Base-by-base conservation (phyloP, 1,284 basidiomycete species). In the Flammula alnicola region DNA sequence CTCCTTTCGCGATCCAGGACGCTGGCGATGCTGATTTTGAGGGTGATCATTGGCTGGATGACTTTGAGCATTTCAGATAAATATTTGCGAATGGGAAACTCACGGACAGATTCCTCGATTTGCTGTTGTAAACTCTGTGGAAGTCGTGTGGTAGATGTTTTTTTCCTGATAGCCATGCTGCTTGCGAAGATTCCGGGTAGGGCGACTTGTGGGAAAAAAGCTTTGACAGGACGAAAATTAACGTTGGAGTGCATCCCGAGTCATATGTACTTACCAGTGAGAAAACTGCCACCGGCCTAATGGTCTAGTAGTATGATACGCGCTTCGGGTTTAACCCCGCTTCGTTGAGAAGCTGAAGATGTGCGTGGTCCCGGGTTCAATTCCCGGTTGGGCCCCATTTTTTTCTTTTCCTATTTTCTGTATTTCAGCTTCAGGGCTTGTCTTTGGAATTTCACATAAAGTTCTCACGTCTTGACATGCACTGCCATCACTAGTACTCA, bases 1-100 rank as follows among this genome's bases (percentile, higher is more conserved):
- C 42, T 88, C 86, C 64, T 86, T 91, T 36, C 63, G 57, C 8
- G 61, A 60, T 10, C 38, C 37, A 38, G 35, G 38, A 23, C 44
- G 51, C n/a, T 49, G 35, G 33, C 36, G 44, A 11, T 45, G 47
- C 16, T 41, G 49, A 31, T 47, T 52, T 31, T 53, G 57, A 12
- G 57, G 45, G 40, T 63, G 61, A 43, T 59, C 47, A 37, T 57
- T 63, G 37, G 44, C 61, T 63, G 35, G 22, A 51, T 47, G 31
- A 22, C 37, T 20, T 55, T 54, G 35, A 54, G 50, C 31, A 37
- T 35, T 38, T 39, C 8, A 29, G 39, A 30, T 36, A 20, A n/a
- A 27, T 25, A 16, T 23, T 5, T 6, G 17, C 12, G 38, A 33
- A 19, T 42, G 8, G 26, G 5, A 8, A 46, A 38, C 40, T 23